These are phyloP conservation scores for Rhamnella rubrinervis DNA, from an alignment of 331 rosid species.

Conservation along the genomic window DNA sequence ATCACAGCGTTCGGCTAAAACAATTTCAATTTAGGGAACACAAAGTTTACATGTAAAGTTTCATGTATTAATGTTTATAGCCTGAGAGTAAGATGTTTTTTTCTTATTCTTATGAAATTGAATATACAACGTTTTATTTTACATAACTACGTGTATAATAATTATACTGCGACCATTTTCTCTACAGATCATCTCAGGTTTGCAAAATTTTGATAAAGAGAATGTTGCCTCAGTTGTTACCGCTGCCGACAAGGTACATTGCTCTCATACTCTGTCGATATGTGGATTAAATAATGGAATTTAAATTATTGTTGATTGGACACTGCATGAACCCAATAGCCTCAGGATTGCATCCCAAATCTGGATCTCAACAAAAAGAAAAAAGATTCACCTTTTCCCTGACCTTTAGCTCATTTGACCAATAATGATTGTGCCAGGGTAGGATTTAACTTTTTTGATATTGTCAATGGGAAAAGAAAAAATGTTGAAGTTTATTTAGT, in stretches of 20 bases:
- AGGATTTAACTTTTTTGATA: no score
- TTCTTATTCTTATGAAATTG: neutral
- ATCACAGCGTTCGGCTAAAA: no score
- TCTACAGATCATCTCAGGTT: conserved; percentile 80
- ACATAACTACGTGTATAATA: neutral
- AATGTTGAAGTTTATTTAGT: neutral
- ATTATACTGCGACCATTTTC: conserved; percentile 2
- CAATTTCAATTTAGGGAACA: no score
- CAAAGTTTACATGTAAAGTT: no score
- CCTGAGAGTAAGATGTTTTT: no score
- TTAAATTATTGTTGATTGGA: neutral
- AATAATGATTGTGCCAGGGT: no score
- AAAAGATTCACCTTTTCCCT: no score
- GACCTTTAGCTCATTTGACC: no score
- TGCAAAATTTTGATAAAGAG: conserved; percentile 75
- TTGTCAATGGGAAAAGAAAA: neutral
- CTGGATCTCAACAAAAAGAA: no score
- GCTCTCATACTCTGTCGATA: neutral
- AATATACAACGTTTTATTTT: neutral
- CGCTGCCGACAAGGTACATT: conserved; percentile 75
- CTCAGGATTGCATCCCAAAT: no score
- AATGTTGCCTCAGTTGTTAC: conserved; percentile 78
- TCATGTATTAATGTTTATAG: no score
- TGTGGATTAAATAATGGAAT: neutral
- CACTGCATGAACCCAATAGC: neutral